Base-by-base conservation (phyloP, 2,329 filamentous ascomycete genomes). In the Arthrinium puccinioides region DNA sequence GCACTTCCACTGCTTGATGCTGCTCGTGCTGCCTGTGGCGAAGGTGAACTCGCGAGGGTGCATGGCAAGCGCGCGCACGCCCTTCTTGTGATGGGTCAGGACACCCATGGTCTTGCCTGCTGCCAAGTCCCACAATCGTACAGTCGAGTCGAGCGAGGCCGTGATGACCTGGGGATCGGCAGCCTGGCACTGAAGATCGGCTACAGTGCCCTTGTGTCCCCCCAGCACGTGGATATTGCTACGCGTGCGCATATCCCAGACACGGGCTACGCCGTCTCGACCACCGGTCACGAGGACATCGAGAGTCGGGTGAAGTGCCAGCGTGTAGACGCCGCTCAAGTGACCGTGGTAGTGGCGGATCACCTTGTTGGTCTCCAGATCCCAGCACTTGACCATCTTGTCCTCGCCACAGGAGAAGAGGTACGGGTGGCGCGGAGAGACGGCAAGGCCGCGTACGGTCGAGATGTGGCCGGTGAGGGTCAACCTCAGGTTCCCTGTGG, bases 371-470 rank as follows among this genome's bases (percentile, higher is more conserved):
- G 90, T 96, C 63, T 98, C 92, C 47, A 98, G 67, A 66, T 98
- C 92, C 92, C 92, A 98, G 66, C 92, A 98, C 64, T 98, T 98
- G 44, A 98, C 92, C 89, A 96, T 96, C 69, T 98, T 98, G 61
- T 98, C 92, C 63, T 98, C 92, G 41, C 87, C 94, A 55, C 92
- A 98, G 9, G 88, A 95, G 63, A 98, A 98, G 9, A 98, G 74
- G 56, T 98, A 98, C 0, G 92, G 94, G 63, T 98, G 92, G 32
- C 92, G 73, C 13, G 89, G 86, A 15, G 87, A 95, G 7, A 98
- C 87, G 0, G 90, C 92, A 32, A 98, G 73, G 3, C 92, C 92
- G 37, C 89, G 81, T 1, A 96, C 89, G 5, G 87, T 94, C 33
- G 87, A 94, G 53, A 95, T 96, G 62, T 96, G 90, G 24, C 90